Percentiles rank a stretch among this genome's conserved stretches.
Conservation (phyloP, 768 basidiomycete species). For the Mycena maculata region DNA sequence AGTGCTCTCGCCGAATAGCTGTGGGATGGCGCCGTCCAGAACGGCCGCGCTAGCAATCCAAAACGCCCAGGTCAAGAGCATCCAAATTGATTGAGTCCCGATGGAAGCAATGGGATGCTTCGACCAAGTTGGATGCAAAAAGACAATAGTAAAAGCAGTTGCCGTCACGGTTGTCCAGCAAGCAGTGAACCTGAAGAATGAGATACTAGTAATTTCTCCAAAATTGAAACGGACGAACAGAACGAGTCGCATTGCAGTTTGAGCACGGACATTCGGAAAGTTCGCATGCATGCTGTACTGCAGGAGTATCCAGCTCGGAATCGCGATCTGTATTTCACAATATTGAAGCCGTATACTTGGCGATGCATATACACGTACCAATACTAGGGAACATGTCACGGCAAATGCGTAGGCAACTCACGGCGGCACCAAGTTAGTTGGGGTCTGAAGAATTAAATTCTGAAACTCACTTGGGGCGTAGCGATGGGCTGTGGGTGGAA, state of each 20-base stretch:
- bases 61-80: slow-evolving; percentile 66
- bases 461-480: slow-evolving; percentile 63
- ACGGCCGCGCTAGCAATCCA: slow-evolving; percentile 70
- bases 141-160: slow-evolving; percentile 64
- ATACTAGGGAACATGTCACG: slow-evolving; percentile 59
- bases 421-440: slow-evolving; percentile 31
- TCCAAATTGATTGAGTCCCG: slow-evolving; percentile 70
- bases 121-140: slow-evolving; percentile 70
- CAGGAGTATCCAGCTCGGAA: slow-evolving; percentile 68
- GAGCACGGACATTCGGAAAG: slow-evolving; percentile 59
- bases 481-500: slow-evolving; percentile 57
- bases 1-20: slow-evolving; percentile 50
- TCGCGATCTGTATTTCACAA: slow-evolving; percentile 53
- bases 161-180: slow-evolving; percentile 72
- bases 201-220: neutral
- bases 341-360: neutral
- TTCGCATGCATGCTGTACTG: slow-evolving; percentile 67
- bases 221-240: slow-evolving; percentile 52
- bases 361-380: slow-evolving; percentile 46
- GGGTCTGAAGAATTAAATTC: neutral
- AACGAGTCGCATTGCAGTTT: slow-evolving; percentile 57
- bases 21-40: slow-evolving; percentile 62
- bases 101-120: slow-evolving; percentile 64
- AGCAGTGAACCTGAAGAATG: slow-evolving; percentile 59
- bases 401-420: slow-evolving; percentile 65